These are phyloP conservation scores for Calocybe cyanea DNA, from an alignment of 768 basidiomycete species.

Conservation along the genomic window DNA sequence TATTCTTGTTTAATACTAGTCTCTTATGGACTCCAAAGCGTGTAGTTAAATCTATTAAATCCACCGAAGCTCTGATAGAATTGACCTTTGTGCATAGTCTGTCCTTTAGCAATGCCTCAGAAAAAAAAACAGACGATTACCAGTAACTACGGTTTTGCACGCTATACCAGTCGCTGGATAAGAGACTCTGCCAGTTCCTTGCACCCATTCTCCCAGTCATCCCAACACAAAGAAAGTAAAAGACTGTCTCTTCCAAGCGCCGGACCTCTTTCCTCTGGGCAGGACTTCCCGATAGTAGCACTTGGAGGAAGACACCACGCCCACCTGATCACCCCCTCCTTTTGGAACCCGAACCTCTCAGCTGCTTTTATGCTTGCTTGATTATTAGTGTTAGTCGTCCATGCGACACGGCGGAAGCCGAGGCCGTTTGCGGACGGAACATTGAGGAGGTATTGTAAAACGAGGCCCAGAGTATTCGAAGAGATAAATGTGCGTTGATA, in stretches of 20 bases:
- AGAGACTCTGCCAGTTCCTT: conserved; percentile 30
- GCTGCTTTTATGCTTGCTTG: conserved; percentile 41
- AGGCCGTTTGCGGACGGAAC: conserved; percentile 37
- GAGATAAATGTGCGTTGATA: conserved; percentile 50
- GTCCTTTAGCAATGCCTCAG: too few relatives aligned
- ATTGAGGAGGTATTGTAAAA: conserved; percentile 37
- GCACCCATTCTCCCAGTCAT: conserved; percentile 49
- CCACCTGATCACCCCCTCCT: conserved; percentile 48
- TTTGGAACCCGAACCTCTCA: conserved; percentile 47
- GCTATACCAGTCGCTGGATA: conserved; percentile 28
- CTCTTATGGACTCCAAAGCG: too few relatives aligned
- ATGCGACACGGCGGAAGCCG: conserved; percentile 51
- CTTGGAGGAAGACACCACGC: conserved; percentile 33
- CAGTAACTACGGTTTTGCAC: too few relatives aligned
- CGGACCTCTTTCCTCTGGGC: conserved; percentile 23
- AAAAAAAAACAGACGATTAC: too few relatives aligned
- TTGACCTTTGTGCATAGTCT: too few relatives aligned
- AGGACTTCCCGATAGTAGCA: conserved; percentile 26
- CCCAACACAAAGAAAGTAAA: conserved; percentile 39
- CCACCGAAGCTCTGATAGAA: too few relatives aligned
- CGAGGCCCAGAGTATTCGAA: conserved; percentile 37
- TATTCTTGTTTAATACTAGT: too few relatives aligned
- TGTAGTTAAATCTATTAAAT: too few relatives aligned
- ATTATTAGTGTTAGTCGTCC: conserved; percentile 47
- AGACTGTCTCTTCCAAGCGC: conserved; percentile 35